Evolutionary conservation across 371 early-diverging fungal species (phyloP).

Genomic region (Lichtheimia ramosa): DNA sequence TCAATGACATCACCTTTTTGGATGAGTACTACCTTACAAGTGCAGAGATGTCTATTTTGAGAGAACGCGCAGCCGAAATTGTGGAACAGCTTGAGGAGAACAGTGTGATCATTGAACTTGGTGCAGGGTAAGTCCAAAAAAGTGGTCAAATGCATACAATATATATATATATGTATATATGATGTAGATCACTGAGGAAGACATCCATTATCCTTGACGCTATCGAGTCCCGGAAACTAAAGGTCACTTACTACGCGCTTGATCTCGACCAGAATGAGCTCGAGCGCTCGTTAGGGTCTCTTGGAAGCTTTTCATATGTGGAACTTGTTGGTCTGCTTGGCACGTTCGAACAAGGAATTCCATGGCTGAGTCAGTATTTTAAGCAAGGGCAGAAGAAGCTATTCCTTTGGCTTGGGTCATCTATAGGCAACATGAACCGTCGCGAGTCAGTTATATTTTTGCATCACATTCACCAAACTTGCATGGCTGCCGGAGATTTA

Average conservation of each 20-base stretch:
- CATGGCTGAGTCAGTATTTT: slow-evolving; percentile 48
- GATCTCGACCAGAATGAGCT: slow-evolving; percentile 84
- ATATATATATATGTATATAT: neutral
- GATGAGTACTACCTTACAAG: slow-evolving; percentile 86
- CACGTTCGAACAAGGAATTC: slow-evolving; percentile 84
- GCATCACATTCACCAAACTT: slow-evolving; percentile 33
- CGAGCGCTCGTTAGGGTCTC: slow-evolving; percentile 55
- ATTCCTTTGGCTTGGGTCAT: slow-evolving; percentile 88
- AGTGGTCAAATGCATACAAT: neutral
- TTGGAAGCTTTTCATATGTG: slow-evolving; percentile 54
- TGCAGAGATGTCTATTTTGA: slow-evolving; percentile 80
- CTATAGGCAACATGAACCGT: slow-evolving; percentile 79
- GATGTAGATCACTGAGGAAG: slow-evolving; percentile 78
- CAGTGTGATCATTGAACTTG: slow-evolving; percentile 79
- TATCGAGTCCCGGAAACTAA: slow-evolving; percentile 60
- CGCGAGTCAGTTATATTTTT: slow-evolving; percentile 57
- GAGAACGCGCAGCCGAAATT: slow-evolving; percentile 60
- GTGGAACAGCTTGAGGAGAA: slow-evolving; percentile 66
- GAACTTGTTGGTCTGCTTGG: slow-evolving; percentile 81
- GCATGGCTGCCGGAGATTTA: slow-evolving; percentile 69
- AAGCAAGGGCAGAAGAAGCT: slow-evolving; percentile 56
- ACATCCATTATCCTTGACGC: slow-evolving; percentile 78
- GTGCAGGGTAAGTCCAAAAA: slow-evolving; percentile 68
- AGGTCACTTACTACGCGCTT: slow-evolving; percentile 87
- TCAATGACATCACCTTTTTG: slow-evolving; percentile 85